Evolutionary conservation across 2,329 filamentous ascomycete genomes (phyloP).

Genomic region (Trichoderma koningii): DNA sequence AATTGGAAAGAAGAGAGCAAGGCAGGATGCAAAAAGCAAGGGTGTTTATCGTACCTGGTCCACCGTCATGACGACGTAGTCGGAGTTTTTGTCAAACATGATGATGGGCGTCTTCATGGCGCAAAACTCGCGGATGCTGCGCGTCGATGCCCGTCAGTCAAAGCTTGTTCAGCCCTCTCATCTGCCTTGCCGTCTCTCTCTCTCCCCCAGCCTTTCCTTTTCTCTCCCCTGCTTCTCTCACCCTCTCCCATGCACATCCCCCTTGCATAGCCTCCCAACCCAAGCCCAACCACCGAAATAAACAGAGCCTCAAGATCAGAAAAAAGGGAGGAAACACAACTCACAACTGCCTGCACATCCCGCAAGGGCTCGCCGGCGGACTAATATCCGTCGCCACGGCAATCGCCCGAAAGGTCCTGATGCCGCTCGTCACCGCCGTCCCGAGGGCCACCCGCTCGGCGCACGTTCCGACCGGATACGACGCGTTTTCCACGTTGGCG

Average conservation of each 20-base stretch:
- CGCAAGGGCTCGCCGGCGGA: conserved; percentile 76
- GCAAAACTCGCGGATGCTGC: conserved; percentile 76
- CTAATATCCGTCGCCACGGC: conserved; percentile 81
- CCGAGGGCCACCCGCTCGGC: conserved; percentile 89
- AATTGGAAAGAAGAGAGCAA: too few relatives aligned
- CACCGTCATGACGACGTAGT: conserved; percentile 69
- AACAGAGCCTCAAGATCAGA: background rate
- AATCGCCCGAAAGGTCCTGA: conserved; percentile 69
- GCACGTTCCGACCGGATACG: conserved; percentile 93
- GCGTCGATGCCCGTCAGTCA: conserved; percentile 22
- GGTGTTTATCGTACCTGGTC: conserved; percentile 55
- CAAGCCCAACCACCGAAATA: background rate
- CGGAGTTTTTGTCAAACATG: conserved; percentile 86
- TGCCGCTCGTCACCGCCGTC: conserved; percentile 68
- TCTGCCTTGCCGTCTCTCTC: too few relatives aligned
- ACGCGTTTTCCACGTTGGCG: conserved; percentile 90
- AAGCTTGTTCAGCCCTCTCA: conserved; percentile 2
- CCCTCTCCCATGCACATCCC: too few relatives aligned
- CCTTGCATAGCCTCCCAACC: background rate
- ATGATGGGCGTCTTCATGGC: conserved; percentile 71
- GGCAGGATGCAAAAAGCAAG: background rate
- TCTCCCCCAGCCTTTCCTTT: too few relatives aligned
- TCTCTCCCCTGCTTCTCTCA: too few relatives aligned
- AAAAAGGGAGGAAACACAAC: conserved; percentile 37
- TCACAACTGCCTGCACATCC: conserved; percentile 94